Conservation (phyloP, 768 basidiomycete species). For the Calvatia gigantea region DNA sequence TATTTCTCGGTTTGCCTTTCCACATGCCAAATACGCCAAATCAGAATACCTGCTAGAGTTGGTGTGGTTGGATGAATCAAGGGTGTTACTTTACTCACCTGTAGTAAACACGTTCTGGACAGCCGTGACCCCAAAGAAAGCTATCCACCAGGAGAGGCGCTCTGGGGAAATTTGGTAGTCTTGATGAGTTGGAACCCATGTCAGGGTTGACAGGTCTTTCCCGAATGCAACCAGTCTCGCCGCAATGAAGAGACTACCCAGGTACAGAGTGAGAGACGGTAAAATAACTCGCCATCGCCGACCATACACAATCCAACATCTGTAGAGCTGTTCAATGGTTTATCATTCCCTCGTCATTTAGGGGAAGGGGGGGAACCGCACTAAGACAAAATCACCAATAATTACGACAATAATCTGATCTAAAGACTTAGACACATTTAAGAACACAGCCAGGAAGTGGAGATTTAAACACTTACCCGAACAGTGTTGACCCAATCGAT, state of each 20-base stretch:
- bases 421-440: not conserved
- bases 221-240: not conserved
- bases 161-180: no score
- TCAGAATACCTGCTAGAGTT: not conserved
- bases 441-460: not conserved
- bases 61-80: not conserved
- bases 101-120: constrained; percentile 6
- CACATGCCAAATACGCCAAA: constrained; percentile 7
- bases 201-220: not conserved
- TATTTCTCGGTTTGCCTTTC: not conserved
- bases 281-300: not conserved
- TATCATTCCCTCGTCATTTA: no score
- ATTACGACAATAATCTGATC: not conserved
- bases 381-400: constrained; percentile 7
- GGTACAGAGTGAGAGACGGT: not conserved
- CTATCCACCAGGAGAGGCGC: not conserved
- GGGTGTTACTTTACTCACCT: not conserved
- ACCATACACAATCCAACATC: constrained; percentile 6
- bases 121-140: not conserved
- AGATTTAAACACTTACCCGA: not conserved
- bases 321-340: not conserved
- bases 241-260: not conserved
- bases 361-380: not conserved
- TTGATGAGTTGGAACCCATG: not conserved
- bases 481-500: constrained; percentile 8